phyloP scores from a whole-genome alignment of 345 rosid species.

The Arabidopsis thaliana region DNA sequence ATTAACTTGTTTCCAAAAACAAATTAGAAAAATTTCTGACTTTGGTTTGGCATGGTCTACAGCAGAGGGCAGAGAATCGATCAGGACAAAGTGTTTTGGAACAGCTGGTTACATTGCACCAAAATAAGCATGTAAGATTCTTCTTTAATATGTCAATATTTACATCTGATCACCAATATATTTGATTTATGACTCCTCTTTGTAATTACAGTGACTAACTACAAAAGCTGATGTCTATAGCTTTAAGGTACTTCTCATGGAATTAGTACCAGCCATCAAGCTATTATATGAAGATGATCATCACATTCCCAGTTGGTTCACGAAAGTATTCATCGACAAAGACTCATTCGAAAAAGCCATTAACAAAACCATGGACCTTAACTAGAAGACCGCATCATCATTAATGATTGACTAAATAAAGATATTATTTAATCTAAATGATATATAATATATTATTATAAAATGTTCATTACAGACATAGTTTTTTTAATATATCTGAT shows the following conservation, averaged over 20 bases:
- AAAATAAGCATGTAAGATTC: conserved; percentile 46
- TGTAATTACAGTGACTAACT: conserved; percentile 1
- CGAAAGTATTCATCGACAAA: no score
- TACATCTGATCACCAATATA: not conserved
- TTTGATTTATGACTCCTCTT: no score
- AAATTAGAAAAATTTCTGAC: conserved; percentile 45
- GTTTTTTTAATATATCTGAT: not conserved
- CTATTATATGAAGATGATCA: not conserved
- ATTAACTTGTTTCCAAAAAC: no score
- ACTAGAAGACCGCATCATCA: no score
- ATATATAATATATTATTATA: not conserved
- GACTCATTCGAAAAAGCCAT: not conserved
- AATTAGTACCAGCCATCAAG: not conserved
- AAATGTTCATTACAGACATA: not conserved
- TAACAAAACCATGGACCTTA: not conserved
- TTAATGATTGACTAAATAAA: no score
- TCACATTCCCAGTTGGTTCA: not conserved
- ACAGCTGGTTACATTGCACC: conserved; percentile 53
- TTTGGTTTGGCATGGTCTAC: conserved; percentile 53
- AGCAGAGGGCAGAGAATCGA: conserved; percentile 42
- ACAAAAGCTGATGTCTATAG: not conserved
- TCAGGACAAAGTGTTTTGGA: conserved; percentile 49
- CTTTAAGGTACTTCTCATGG: not conserved
- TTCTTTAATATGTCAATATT: not conserved
- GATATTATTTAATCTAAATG: no score